Evolutionary conservation across 2,329 filamentous ascomycete genomes (phyloP).

Genomic region (Claviceps fusiformis): DNA sequence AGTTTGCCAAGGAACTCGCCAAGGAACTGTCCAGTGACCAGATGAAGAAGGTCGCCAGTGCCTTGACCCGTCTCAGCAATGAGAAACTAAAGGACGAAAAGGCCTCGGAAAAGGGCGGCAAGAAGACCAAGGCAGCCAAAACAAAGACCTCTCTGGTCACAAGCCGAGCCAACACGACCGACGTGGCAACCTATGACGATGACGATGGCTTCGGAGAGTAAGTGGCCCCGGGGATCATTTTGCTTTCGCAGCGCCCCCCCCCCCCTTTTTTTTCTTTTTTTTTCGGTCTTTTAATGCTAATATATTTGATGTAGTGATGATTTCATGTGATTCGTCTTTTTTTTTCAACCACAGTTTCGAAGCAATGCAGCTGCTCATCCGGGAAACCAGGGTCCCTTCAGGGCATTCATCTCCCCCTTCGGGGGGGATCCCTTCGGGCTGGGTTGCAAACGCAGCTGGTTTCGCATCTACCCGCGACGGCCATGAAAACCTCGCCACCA

Average conservation of each 20-base stretch:
- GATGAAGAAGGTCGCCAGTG: constrained; percentile 89
- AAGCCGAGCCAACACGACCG: constrained; percentile 44
- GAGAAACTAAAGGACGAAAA: constrained; percentile 99
- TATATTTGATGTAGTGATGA: constrained; percentile 39
- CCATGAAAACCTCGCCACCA: no score
- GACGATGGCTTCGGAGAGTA: constrained; percentile 73
- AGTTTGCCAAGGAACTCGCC: constrained; percentile 75
- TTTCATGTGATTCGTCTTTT: constrained; percentile 46
- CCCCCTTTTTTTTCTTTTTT: no score
- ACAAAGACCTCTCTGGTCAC: constrained; percentile 77
- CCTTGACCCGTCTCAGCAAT: constrained; percentile 79
- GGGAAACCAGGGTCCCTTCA: neutral
- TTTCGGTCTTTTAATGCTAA: neutral
- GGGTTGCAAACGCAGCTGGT: neutral
- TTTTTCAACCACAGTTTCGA: neutral
- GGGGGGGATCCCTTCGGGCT: neutral
- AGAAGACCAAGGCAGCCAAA: constrained; percentile 96
- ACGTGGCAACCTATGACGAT: constrained; percentile 69
- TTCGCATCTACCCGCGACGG: neutral
- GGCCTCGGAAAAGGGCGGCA: constrained; percentile 78
- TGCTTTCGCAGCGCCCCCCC: no score
- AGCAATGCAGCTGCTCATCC: constrained; percentile 1
- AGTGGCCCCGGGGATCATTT: no score
- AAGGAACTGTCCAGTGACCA: constrained; percentile 84
- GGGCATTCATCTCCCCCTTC: neutral